phyloP scores from a whole-genome alignment of 2,329 filamentous ascomycete genomes.

The Elsinoe batatas region DNA sequence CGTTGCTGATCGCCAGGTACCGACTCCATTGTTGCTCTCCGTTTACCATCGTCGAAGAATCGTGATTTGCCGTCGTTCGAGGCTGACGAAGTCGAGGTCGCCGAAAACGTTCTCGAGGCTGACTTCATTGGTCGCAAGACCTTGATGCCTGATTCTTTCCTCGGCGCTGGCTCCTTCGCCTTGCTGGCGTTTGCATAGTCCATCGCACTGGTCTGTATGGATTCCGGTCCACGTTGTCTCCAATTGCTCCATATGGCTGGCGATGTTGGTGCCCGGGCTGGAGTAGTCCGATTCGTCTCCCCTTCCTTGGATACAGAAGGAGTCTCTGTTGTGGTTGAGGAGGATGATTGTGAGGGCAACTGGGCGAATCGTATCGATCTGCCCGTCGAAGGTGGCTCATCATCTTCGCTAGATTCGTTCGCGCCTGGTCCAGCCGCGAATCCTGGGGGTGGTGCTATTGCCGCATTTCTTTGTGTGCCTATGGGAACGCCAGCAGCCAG shows the following conservation, averaged over 20 bases:
- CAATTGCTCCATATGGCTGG: slow-evolving; percentile 41
- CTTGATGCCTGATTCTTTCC: slow-evolving; percentile 70
- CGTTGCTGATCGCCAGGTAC: slow-evolving; percentile 13
- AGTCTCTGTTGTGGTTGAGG: slow-evolving; percentile 4
- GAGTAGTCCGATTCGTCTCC: background rate
- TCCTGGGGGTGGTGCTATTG: slow-evolving; percentile 19
- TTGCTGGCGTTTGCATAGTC: slow-evolving; percentile 50
- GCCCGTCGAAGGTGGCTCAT: background rate
- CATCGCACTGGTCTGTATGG: slow-evolving; percentile 24
- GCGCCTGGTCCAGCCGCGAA: slow-evolving; percentile 12
- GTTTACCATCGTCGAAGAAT: slow-evolving; percentile 41
- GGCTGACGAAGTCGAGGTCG: slow-evolving; percentile 27
- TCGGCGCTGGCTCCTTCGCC: slow-evolving; percentile 56
- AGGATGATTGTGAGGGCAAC: slow-evolving; percentile 12
- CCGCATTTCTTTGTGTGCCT: background rate
- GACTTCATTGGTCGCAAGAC: slow-evolving; percentile 72
- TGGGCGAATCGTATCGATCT: slow-evolving; percentile 17
- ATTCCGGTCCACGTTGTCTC: slow-evolving; percentile 32
- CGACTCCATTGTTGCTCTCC: slow-evolving; percentile 9
- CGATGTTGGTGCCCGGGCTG: slow-evolving; percentile 23
- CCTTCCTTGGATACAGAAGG: background rate
- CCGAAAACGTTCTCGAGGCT: slow-evolving; percentile 40
- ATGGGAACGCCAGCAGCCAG: background rate
- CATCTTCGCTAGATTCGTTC: slow-evolving; percentile 16
- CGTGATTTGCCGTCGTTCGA: slow-evolving; percentile 32